Percentiles rank a stretch among this genome's conserved stretches.
Conservation (phyloP, 352 stramenopile genomes). For the Pythium utonaiense region DNA sequence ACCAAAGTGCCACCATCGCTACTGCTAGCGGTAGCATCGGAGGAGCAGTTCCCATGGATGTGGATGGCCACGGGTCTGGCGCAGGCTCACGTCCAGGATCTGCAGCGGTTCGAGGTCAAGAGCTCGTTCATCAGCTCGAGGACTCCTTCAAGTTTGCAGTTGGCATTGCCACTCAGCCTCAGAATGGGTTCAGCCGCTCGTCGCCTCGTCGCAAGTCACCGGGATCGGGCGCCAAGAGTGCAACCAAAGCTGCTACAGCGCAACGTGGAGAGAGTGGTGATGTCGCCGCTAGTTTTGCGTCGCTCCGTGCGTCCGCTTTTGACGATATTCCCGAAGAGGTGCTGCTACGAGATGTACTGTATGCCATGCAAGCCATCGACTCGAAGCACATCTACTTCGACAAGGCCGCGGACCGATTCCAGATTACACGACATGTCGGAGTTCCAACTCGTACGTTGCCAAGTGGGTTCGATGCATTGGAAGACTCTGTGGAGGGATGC, state of each 20-base stretch:
- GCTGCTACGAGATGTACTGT: conserved; percentile 90
- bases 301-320: conserved; percentile 34
- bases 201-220: conserved; percentile 20
- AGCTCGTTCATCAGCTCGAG: conserved; percentile 55
- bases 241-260: conserved; percentile 21
- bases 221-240: conserved; percentile 23
- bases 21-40: background rate
- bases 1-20: background rate
- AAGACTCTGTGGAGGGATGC: background rate
- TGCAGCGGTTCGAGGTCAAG: conserved; percentile 9
- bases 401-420: conserved; percentile 63
- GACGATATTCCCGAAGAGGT: conserved; percentile 80
- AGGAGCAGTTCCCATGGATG: conserved; percentile 19
- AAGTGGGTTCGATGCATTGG: background rate
- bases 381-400: conserved; percentile 89
- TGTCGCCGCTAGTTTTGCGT: background rate
- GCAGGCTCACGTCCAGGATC: conserved; percentile 1
- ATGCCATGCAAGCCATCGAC: conserved; percentile 91
- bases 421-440: conserved; percentile 70
- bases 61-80: conserved; percentile 8
- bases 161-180: conserved; percentile 39
- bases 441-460: conserved; percentile 69
- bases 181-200: conserved; percentile 11
- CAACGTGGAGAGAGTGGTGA: background rate
- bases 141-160: conserved; percentile 80